These are phyloP conservation scores for Dichotomopilus funicola DNA, from an alignment of 2,329 filamentous ascomycete species.

Conservation along the genomic window DNA sequence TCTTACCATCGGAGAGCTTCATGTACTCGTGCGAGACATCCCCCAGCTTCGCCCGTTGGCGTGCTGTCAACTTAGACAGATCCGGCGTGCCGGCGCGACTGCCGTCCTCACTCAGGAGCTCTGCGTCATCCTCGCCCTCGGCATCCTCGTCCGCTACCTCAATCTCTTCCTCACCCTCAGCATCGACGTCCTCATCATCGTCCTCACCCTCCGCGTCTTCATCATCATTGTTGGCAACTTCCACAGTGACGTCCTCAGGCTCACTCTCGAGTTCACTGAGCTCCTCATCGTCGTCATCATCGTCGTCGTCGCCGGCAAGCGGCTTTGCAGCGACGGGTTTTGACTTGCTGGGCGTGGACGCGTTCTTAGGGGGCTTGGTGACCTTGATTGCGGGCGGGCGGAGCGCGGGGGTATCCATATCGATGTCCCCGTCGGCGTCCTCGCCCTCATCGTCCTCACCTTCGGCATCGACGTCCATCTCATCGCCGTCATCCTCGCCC, in stretches of 20 bases:
- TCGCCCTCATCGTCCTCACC: slow-evolving; percentile 30
- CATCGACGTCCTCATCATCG: slow-evolving; percentile 26
- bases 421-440: slow-evolving; percentile 46
- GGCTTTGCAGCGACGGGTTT: slow-evolving; percentile 24
- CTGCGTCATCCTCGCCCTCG: slow-evolving; percentile 32
- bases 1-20: slow-evolving; percentile 55
- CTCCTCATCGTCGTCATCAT: slow-evolving; percentile 49
- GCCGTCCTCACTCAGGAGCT: slow-evolving; percentile 29
- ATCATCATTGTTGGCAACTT: slow-evolving; percentile 30
- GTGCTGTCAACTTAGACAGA: slow-evolving; percentile 54
- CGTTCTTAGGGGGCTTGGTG: slow-evolving; percentile 37
- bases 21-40: slow-evolving; percentile 49
- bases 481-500: slow-evolving; percentile 19
- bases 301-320: slow-evolving; percentile 19
- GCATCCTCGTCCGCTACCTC: slow-evolving; percentile 29
- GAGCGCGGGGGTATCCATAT: slow-evolving; percentile 34
- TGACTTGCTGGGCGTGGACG: slow-evolving; percentile 29
- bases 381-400: slow-evolving; percentile 43
- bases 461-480: slow-evolving; percentile 28
- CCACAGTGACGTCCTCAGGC: slow-evolving; percentile 39
- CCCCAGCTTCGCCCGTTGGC: slow-evolving; percentile 54
- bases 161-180: slow-evolving; percentile 36
- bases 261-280: slow-evolving; percentile 52
- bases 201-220: slow-evolving; percentile 31
- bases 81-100: slow-evolving; percentile 47